phyloP scores from a whole-genome alignment of 352 stramenopile species.

The Phytophthora ramorum region DNA sequence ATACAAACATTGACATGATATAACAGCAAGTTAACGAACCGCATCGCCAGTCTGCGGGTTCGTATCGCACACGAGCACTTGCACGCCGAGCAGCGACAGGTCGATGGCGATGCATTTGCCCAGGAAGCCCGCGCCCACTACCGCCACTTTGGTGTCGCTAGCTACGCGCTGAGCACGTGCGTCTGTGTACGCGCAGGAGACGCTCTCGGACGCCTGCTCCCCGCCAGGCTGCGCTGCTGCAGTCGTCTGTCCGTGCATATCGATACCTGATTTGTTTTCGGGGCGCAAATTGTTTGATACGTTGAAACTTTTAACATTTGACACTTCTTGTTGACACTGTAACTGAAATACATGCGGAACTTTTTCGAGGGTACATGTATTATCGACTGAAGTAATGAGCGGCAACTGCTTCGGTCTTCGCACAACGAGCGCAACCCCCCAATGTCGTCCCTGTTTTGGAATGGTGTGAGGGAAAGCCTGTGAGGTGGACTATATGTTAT shows the following conservation, averaged over 20 bases:
- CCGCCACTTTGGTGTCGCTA: constrained; percentile 42
- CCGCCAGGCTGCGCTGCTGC: constrained; percentile 4
- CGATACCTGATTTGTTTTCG: constrained; percentile 11
- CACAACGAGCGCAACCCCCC: too few species aligned
- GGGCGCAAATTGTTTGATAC: not conserved
- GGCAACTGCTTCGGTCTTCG: too few species aligned
- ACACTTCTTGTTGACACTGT: too few species aligned
- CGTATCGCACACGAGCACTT: constrained; percentile 67
- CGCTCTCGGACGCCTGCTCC: constrained; percentile 7
- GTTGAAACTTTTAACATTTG: not conserved
- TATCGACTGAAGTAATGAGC: too few species aligned
- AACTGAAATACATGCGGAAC: too few species aligned
- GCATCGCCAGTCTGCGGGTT: constrained; percentile 44
- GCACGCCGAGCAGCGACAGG: constrained; percentile 65
- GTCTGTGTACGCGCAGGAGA: constrained; percentile 34
- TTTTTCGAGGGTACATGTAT: too few species aligned
- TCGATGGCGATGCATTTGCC: constrained; percentile 75
- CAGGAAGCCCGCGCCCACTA: constrained; percentile 73
- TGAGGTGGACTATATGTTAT: too few species aligned
- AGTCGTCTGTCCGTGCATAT: constrained; percentile 26
- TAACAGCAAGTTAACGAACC: constrained; percentile 26
- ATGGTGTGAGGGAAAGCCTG: too few species aligned
- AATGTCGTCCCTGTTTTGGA: too few species aligned
- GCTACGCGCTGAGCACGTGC: constrained; percentile 15
- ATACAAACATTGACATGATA: not conserved